phyloP scores from a whole-genome alignment of 768 basidiomycete species.

The Psilocybe subaeruginosa region DNA sequence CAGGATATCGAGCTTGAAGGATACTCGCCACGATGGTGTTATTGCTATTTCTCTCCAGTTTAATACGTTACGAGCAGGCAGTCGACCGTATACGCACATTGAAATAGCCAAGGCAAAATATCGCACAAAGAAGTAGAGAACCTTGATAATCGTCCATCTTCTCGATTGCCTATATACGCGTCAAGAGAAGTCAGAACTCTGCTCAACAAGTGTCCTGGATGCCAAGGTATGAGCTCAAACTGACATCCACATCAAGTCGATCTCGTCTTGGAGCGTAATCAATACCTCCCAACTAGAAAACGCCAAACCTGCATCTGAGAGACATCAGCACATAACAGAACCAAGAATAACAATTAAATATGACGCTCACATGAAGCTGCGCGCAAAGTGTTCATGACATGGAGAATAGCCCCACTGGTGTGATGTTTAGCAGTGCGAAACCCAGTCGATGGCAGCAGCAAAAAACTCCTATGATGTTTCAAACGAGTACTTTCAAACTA shows the following conservation, averaged over 20 bases:
- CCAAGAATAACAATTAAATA: background rate
- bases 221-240: background rate
- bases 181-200: background rate
- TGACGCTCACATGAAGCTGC: conserved; percentile 19
- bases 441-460: background rate
- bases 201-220: background rate
- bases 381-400: conserved; percentile 15
- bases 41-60: conserved; percentile 1
- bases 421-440: background rate
- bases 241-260: conserved; percentile 18
- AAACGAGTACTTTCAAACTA: background rate
- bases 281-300: conserved; percentile 17
- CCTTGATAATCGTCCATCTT: conserved; percentile 17
- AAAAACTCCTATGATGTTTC: background rate
- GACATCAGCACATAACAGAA: background rate
- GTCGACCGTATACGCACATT: conserved; percentile 5
- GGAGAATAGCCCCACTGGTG: background rate
- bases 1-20: conserved; percentile 13
- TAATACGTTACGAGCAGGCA: background rate
- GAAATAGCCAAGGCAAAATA: conserved; percentile 22
- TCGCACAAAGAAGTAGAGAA: conserved; percentile 22
- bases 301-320: conserved; percentile 15
- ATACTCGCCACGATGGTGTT: conserved; percentile 13
- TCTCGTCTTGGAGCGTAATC: conserved; percentile 19
- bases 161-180: conserved; percentile 8